Evolutionary conservation across 1,284 basidiomycete species (phyloP), one percentile per base, ranked within the genome.

Genomic region (Sporisorium iseilematis-ciliati): DNA sequence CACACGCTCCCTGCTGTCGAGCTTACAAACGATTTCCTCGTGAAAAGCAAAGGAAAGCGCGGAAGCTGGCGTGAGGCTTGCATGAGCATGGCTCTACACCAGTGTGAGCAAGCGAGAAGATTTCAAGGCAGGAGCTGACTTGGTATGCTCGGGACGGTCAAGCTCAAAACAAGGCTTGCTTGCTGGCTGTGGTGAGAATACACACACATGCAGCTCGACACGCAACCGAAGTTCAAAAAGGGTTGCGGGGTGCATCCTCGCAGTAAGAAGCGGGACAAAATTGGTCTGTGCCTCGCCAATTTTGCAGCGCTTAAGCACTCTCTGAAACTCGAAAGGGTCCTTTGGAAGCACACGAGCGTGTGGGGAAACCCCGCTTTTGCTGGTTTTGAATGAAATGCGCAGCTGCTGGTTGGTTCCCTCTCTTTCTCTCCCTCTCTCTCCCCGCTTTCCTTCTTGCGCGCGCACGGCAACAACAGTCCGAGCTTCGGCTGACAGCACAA

Each of bases 361-460:
- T 68, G 66, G 66, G 66, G 66, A 68, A 68, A 68, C 66, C 66
- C 66, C 66, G 66, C 65, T 48, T 18, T 23, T 12, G 23, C 41
- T 20, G 25, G 8, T 5, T 2, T 43, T 16, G 38, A 57, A 21
- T 46, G n/a, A 55, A 69, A 69, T 64, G 33, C 33, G 35, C 51
- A 6, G 25, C n/a, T 49, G 51, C 66, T 69, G 66, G 66, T 69
- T 69, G 66, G 66, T 38, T 56, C 16, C 2, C n/a, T 23, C n/a
- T 50, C 29, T 35, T 29, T n/a, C n/a, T n/a, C 40, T 29, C 29
- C 31, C 21, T 51, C 23, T 33, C 46, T 16, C 4, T 38, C 35
- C n/a, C n/a, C n/a, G n/a, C n/a, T n/a, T n/a, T n/a, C n/a, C n/a
- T n/a, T 29, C 42, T 21, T 42, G 52, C 40, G 53, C 42, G 54